These are phyloP conservation scores for Trypanosoma conorhini DNA, from an alignment of 208 protist species.

Conservation along the genomic window DNA sequence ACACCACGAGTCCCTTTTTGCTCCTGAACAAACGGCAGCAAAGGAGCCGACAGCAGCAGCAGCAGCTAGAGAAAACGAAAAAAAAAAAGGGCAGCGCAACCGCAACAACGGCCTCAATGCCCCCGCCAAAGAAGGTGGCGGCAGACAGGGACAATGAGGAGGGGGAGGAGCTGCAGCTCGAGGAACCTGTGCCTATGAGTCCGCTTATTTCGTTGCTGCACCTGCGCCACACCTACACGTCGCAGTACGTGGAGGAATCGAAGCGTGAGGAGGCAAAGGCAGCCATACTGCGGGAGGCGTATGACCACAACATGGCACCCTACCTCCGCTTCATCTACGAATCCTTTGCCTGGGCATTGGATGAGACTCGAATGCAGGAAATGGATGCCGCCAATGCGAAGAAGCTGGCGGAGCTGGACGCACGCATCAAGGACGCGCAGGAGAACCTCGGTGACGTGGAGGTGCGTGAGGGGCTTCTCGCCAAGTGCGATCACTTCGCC, in stretches of 20 bases:
- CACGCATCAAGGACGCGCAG: constrained; percentile 92
- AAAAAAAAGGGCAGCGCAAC: neutral
- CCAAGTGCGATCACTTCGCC: constrained; percentile 92
- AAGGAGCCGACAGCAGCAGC: neutral
- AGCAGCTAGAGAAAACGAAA: neutral
- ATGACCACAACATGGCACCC: constrained; percentile 87
- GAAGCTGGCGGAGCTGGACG: constrained; percentile 79
- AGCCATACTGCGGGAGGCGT: constrained; percentile 69
- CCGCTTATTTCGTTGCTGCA: constrained; percentile 85
- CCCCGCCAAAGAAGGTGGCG: neutral
- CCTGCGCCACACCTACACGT: constrained; percentile 77
- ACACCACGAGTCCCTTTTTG: neutral
- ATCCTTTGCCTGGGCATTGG: constrained; percentile 69
- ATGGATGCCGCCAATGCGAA: constrained; percentile 86
- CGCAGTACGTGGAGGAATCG: constrained; percentile 67
- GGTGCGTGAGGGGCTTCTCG: constrained; percentile 95
- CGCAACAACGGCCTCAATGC: constrained; percentile 4
- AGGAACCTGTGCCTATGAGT: constrained; percentile 68
- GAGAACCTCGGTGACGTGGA: constrained; percentile 98
- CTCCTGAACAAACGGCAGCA: neutral
- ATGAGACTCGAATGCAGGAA: constrained; percentile 55
- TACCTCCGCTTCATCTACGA: constrained; percentile 86
- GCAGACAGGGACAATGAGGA: constrained; percentile 32
- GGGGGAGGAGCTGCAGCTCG: constrained; percentile 30
- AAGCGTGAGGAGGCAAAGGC: constrained; percentile 72